phyloP scores from a whole-genome alignment of 306 rosid species.

The Oxytropis ochrocephala region DNA sequence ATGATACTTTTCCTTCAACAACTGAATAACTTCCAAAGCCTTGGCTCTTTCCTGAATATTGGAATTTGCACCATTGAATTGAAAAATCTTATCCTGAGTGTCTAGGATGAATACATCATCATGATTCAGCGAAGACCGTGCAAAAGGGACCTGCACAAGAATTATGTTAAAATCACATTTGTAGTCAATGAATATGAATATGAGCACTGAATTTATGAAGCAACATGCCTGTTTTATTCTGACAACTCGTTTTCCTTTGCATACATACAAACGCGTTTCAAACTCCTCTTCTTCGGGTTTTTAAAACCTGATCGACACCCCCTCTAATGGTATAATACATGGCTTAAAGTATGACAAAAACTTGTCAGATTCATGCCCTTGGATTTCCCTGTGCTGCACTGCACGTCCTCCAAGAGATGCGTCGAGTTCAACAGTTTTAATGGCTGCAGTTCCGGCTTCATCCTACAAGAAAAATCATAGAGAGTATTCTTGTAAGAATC shows the following conservation, averaged over 20 bases:
- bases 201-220: conserved; percentile 20
- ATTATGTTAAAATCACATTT: conserved; percentile 21
- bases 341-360: conserved; percentile 97
- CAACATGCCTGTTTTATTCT: conserved; percentile 85
- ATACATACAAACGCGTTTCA: conserved; percentile 74
- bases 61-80: conserved; percentile 97
- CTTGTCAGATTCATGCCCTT: conserved; percentile 96
- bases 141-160: conserved; percentile 80
- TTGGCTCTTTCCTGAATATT: conserved; percentile 98
- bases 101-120: conserved; percentile 98
- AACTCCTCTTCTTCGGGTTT: conserved; percentile 76
- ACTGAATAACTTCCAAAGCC: conserved; percentile 93
- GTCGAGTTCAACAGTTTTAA: conserved; percentile 91
- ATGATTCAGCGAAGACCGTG: conserved; percentile 90
- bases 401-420: conserved; percentile 95
- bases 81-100: conserved; percentile 74
- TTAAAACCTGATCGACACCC: conserved; percentile 84
- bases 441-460: conserved; percentile 97
- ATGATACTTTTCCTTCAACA: conserved; percentile 90
- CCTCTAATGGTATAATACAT: conserved; percentile 97
- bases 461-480: conserved; percentile 48
- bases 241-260: conserved; percentile 98
- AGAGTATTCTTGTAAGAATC: background rate
- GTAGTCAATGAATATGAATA: conserved; percentile 24
- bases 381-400: conserved; percentile 91